phyloP scores from a whole-genome alignment of 805 yeast species.

The Maudiozyma turicensis region DNA sequence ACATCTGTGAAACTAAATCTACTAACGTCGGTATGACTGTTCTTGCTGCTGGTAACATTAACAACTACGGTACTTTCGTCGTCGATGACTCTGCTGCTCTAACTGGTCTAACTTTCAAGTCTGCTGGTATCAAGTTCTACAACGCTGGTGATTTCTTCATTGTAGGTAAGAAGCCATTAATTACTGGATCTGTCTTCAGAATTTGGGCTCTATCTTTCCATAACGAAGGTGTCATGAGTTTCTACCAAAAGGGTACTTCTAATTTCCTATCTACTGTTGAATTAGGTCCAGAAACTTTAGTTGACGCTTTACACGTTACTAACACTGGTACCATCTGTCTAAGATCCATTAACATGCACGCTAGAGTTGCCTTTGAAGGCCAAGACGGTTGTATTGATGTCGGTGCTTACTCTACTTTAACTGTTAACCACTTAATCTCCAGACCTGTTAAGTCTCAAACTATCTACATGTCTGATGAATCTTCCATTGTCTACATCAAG shows the following conservation, averaged over 20 bases:
- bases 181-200: constrained; percentile 1
- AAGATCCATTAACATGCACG: background rate
- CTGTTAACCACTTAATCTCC: background rate
- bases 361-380: constrained; percentile 5
- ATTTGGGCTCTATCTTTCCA: constrained; percentile 1
- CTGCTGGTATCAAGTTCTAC: background rate
- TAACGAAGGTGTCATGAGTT: constrained; percentile 2
- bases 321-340: constrained; percentile 10
- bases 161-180: background rate
- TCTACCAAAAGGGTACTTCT: constrained; percentile 1
- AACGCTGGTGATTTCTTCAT: constrained; percentile 2
- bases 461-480: constrained; percentile 4
- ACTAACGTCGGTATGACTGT: constrained; percentile 1
- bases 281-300: constrained; percentile 1
- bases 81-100: constrained; percentile 2
- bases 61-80: constrained; percentile 4
- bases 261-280: constrained; percentile 1
- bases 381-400: constrained; percentile 8
- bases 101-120: constrained; percentile 1
- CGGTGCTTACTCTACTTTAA: constrained; percentile 4
- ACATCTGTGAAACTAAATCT: constrained; percentile 1
- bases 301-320: constrained; percentile 1
- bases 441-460: constrained; percentile 5
- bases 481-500: constrained; percentile 1
- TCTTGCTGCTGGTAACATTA: background rate